These are phyloP conservation scores for Pseudozyma thailandica DNA, from an alignment of 1,284 basidiomycete genomes.

Conservation along the genomic window DNA sequence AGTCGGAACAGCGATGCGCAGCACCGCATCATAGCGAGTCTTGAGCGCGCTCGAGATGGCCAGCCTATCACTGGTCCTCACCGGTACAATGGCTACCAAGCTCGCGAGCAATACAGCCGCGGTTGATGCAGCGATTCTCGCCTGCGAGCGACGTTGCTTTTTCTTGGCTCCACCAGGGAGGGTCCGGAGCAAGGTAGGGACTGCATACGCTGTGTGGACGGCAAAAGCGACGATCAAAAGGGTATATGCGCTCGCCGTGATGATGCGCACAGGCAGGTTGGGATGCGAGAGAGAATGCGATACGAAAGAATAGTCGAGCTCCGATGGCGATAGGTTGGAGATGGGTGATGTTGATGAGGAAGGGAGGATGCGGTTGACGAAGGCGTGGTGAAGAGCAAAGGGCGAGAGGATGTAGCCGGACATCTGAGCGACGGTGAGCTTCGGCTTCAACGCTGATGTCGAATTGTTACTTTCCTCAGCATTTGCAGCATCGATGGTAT, in stretches of 20 bases:
- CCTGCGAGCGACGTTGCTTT: conserved; percentile 1
- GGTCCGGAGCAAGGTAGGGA: conserved; percentile 12
- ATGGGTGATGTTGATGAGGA: conserved; percentile 31
- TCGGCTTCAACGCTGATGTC: neutral
- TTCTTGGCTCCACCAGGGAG: neutral
- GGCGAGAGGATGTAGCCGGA: conserved; percentile 52
- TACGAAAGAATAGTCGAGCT: conserved; percentile 62
- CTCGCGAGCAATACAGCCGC: conserved; percentile 20
- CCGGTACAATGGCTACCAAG: conserved; percentile 21
- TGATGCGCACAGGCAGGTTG: neutral
- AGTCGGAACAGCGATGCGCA: conserved; percentile 15
- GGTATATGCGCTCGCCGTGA: conserved; percentile 20
- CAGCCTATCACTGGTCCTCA: conserved; percentile 5
- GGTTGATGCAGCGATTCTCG: neutral
- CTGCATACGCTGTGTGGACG: conserved; percentile 22
- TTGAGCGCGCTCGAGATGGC: conserved; percentile 25
- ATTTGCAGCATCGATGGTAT: neutral
- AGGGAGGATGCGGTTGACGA: conserved; percentile 54
- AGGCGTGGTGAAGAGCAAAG: conserved; percentile 39
- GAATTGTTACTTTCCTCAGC: neutral
- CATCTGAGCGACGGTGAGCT: conserved; percentile 10
- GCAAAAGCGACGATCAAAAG: conserved; percentile 37
- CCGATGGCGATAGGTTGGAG: conserved; percentile 47
- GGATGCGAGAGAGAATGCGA: conserved; percentile 30
- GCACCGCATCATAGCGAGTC: conserved; percentile 36